Conservation (phyloP, 805 yeast genomes). For the Zygoascus tannicola region DNA sequence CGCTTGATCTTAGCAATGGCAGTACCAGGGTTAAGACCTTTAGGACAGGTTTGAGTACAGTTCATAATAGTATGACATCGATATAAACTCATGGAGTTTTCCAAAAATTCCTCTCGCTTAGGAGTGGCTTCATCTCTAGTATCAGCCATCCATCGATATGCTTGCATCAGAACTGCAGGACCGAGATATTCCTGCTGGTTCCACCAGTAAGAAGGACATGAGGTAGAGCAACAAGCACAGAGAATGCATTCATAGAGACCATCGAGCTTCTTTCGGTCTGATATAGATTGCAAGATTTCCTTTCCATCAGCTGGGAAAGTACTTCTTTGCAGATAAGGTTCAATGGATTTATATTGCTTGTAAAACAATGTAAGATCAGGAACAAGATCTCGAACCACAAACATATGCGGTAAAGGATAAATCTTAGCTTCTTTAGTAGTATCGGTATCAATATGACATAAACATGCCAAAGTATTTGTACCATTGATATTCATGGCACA, state of each 20-base stretch:
- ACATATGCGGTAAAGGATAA: slow-evolving; percentile 98
- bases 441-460: slow-evolving; percentile 86
- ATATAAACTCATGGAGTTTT: slow-evolving; percentile 94
- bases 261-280: slow-evolving; percentile 91
- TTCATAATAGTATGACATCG: slow-evolving; percentile 99
- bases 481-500: slow-evolving; percentile 99
- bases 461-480: slow-evolving; percentile 90
- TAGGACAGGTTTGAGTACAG: slow-evolving; percentile 96
- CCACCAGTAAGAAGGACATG: slow-evolving; percentile 99
- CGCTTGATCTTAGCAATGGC: slow-evolving; percentile 98
- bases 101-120: slow-evolving; percentile 77
- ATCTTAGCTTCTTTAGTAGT: slow-evolving; percentile 67
- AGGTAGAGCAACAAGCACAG: slow-evolving; percentile 97
- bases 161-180: slow-evolving; percentile 98
- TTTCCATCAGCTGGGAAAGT: slow-evolving; percentile 77
- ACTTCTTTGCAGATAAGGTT: slow-evolving; percentile 88
- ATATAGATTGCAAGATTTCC: slow-evolving; percentile 85
- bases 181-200: slow-evolving; percentile 97
- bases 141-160: slow-evolving; percentile 97
- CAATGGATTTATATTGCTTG: slow-evolving; percentile 96
- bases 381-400: slow-evolving; percentile 90
- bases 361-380: slow-evolving; percentile 97
- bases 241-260: slow-evolving; percentile 95
- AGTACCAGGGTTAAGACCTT: slow-evolving; percentile 95
- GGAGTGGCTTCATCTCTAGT: slow-evolving; percentile 87